These are phyloP conservation scores for Kandelia obovata DNA, from an alignment of 345 rosid species.

Conservation along the genomic window DNA sequence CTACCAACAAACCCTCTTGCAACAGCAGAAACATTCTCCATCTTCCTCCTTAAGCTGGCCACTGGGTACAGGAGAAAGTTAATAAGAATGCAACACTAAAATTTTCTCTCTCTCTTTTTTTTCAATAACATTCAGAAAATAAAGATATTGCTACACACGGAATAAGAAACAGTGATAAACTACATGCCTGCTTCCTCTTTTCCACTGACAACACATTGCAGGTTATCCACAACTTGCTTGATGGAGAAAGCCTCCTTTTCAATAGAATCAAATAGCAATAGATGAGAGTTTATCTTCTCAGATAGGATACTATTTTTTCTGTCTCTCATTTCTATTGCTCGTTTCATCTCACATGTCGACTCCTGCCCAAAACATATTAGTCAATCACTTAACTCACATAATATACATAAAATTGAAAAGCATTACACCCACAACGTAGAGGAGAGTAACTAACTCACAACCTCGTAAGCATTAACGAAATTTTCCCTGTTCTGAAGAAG, in stretches of 20 bases:
- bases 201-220: conserved; percentile 51
- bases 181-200: conserved; percentile 79
- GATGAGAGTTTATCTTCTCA: conserved; percentile 59
- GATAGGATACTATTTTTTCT: conserved; percentile 43
- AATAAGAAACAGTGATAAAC: conserved; percentile 25
- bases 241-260: conserved; percentile 66
- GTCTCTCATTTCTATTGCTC: conserved; percentile 51
- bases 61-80: conserved; percentile 41
- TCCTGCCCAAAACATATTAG: conserved; percentile 45
- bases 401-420: background rate
- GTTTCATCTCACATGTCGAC: conserved; percentile 64
- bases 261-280: conserved; percentile 69
- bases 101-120: background rate
- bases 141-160: conserved; percentile 3
- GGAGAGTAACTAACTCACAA: conserved; percentile 12
- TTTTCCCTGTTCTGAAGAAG: conserved; percentile 65
- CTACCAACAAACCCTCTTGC: conserved; percentile 58
- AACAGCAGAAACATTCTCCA: conserved; percentile 51
- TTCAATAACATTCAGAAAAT: conserved; percentile 1
- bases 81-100: conserved; percentile 10
- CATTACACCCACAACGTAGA: background rate
- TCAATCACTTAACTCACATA: background rate
- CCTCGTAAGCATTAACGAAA: conserved; percentile 64
- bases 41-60: conserved; percentile 57
- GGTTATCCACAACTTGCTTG: conserved; percentile 52